Conservation (phyloP, 345 rosid genomes). For the Euphorbia pulcherrima region DNA sequence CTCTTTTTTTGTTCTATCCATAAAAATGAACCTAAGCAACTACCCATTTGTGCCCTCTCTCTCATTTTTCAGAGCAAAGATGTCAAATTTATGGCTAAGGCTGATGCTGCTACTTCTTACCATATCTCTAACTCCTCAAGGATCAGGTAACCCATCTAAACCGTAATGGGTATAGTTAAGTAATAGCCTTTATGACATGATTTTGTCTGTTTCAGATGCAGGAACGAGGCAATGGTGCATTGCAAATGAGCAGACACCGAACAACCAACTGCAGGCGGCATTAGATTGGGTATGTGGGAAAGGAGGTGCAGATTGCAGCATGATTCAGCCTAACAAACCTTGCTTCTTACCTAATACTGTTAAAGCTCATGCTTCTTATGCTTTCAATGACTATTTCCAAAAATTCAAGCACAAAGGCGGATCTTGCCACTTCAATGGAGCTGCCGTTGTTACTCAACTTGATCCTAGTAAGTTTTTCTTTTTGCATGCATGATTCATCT, state of each 20-base stretch:
- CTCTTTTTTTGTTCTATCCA: no score
- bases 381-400: slow-evolving; percentile 74
- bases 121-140: no score
- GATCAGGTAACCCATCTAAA: no score
- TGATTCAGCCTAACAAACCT: slow-evolving; percentile 50
- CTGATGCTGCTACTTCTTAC: no score
- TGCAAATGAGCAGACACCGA: slow-evolving; percentile 73
- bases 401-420: slow-evolving; percentile 56
- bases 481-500: no score
- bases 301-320: slow-evolving; percentile 62
- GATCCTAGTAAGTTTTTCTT: slow-evolving; percentile 59
- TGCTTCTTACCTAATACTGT: slow-evolving; percentile 71
- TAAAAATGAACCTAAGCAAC: no score
- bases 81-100: no score
- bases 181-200: neutral
- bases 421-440: slow-evolving; percentile 74
- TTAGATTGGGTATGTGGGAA: slow-evolving; percentile 67
- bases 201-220: slow-evolving; percentile 30
- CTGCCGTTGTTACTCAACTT: slow-evolving; percentile 64
- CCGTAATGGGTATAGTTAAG: neutral
- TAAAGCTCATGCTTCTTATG: slow-evolving; percentile 67
- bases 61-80: no score
- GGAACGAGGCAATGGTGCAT: slow-evolving; percentile 71
- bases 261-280: slow-evolving; percentile 54
- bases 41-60: no score